phyloP scores from a whole-genome alignment of 2,329 filamentous ascomycete genomes.

The Penicillium aurantiogriseum region DNA sequence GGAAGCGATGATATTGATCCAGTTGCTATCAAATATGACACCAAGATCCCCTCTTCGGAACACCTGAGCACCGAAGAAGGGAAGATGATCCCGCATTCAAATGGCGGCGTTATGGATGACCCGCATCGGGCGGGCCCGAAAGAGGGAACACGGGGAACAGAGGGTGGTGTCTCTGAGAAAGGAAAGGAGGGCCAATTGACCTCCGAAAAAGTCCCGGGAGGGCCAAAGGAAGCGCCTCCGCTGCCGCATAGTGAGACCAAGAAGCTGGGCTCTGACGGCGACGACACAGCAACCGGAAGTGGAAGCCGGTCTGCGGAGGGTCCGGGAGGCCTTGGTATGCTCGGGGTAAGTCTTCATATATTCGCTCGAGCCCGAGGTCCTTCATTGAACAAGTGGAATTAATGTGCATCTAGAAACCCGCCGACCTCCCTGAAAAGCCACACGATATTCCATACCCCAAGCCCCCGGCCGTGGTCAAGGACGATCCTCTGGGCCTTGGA shows the following conservation, averaged over 20 bases:
- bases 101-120: slow-evolving; percentile 91
- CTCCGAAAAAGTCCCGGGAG: slow-evolving; percentile 72
- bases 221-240: slow-evolving; percentile 81
- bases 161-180: slow-evolving; percentile 86
- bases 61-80: slow-evolving; percentile 43
- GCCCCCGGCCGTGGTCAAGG: slow-evolving; percentile 50
- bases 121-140: slow-evolving; percentile 72
- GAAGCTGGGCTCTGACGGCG: slow-evolving; percentile 52
- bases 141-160: slow-evolving; percentile 81
- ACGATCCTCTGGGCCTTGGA: slow-evolving; percentile 32
- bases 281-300: slow-evolving; percentile 32
- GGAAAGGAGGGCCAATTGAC: slow-evolving; percentile 70
- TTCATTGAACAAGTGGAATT: neutral
- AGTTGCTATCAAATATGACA: slow-evolving; percentile 24
- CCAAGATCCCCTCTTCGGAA: slow-evolving; percentile 28
- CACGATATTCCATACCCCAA: slow-evolving; percentile 69
- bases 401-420: slow-evolving; percentile 64
- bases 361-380: neutral
- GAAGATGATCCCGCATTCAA: slow-evolving; percentile 51
- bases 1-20: slow-evolving; percentile 38
- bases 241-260: slow-evolving; percentile 78
- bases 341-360: slow-evolving; percentile 53
- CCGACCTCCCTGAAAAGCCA: slow-evolving; percentile 73
- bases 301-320: slow-evolving; percentile 42
- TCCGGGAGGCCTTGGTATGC: slow-evolving; percentile 46